Conservation (phyloP, 2,329 filamentous ascomycete genomes). For the Knoxdaviesia capensis region DNA sequence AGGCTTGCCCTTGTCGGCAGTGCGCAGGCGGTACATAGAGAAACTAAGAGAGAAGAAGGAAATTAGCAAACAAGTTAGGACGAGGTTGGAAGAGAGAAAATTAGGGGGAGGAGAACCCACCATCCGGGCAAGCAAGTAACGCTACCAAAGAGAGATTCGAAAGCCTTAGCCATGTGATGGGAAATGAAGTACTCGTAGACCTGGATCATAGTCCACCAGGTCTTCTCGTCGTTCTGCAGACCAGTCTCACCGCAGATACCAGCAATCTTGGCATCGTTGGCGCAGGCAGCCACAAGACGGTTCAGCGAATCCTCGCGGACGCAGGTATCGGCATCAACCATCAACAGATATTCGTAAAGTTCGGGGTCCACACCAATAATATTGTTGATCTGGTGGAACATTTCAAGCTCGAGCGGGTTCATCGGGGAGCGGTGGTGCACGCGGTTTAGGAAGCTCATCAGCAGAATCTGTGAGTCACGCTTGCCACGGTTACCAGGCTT, state of each 20-base stretch:
- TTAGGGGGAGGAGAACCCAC: slow-evolving; percentile 33
- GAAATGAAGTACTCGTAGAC: slow-evolving; percentile 99
- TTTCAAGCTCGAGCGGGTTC: slow-evolving; percentile 89
- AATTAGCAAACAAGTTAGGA: not conserved
- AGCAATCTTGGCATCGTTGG: slow-evolving; percentile 86
- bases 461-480: slow-evolving; percentile 86
- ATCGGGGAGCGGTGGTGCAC: slow-evolving; percentile 88
- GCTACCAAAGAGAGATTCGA: slow-evolving; percentile 92
- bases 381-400: slow-evolving; percentile 99
- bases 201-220: slow-evolving; percentile 99
- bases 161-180: slow-evolving; percentile 89
- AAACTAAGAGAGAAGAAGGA: slow-evolving; percentile 40
- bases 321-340: slow-evolving; percentile 94
- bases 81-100: not conserved
- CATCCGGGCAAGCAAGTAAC: slow-evolving; percentile 98
- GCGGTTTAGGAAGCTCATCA: slow-evolving; percentile 95
- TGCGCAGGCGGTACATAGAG: slow-evolving; percentile 93
- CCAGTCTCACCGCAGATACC: slow-evolving; percentile 96
- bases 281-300: slow-evolving; percentile 75
- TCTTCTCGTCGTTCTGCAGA: slow-evolving; percentile 83
- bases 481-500: slow-evolving; percentile 98
- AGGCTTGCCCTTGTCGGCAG: slow-evolving; percentile 82
- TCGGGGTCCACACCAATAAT: slow-evolving; percentile 96
- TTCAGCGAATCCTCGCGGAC: slow-evolving; percentile 86
- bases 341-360: slow-evolving; percentile 89